Percentiles rank a stretch among this genome's conserved stretches.
Evolutionary conservation across 2,329 filamentous ascomycete species (phyloP).

Genomic region (Monilinia polystroma): DNA sequence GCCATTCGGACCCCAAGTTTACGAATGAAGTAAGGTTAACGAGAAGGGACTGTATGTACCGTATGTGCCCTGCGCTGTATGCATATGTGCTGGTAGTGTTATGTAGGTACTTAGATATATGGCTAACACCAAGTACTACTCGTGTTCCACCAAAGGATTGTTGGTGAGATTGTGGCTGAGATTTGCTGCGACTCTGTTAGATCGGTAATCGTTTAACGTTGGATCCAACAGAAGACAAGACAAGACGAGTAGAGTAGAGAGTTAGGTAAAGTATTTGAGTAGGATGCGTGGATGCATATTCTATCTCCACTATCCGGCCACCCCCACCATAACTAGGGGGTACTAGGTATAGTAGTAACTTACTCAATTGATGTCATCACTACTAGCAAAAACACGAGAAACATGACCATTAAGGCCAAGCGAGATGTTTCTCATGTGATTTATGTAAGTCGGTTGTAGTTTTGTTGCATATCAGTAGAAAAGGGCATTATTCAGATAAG

Average conservation of each 20-base stretch:
- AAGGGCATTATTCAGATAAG: no score
- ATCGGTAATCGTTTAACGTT: not conserved
- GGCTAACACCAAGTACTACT: not conserved
- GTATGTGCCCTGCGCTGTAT: not conserved
- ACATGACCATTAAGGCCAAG: not conserved
- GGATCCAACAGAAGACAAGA: no score
- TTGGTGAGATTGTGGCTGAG: constrained; percentile 14
- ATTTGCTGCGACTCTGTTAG: constrained; percentile 6
- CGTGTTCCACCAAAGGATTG: not conserved
- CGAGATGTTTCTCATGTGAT: not conserved
- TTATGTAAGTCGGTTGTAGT: not conserved
- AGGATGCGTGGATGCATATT: not conserved
- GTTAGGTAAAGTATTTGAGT: not conserved
- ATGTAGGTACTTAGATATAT: no score
- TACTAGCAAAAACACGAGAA: not conserved
- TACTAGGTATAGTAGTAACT: no score
- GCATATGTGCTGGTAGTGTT: no score
- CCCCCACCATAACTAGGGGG: not conserved
- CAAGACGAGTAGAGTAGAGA: not conserved
- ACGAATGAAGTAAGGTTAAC: not conserved
- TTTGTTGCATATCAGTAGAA: constrained; percentile 5
- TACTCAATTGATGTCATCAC: not conserved
- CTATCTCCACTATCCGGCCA: not conserved
- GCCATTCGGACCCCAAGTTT: not conserved
- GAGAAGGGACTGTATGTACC: not conserved